Conservation (phyloP, 768 basidiomycete species). For the Termitomyces sp. region DNA sequence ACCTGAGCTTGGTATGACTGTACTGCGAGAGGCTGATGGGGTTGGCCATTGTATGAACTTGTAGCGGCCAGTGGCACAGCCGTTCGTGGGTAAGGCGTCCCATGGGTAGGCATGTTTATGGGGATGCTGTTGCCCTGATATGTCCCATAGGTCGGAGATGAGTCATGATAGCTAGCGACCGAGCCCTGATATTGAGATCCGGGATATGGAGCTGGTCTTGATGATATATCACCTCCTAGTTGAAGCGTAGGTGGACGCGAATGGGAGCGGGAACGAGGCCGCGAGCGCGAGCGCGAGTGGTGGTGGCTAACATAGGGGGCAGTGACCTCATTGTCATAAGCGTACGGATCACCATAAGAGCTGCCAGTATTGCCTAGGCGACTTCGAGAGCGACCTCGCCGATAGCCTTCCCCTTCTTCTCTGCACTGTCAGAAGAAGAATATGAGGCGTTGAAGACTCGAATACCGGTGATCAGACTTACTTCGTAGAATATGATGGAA, state of each 20-base stretch:
- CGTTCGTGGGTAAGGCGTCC: slow-evolving; percentile 20
- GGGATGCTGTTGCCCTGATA: slow-evolving; percentile 18
- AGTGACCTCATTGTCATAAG: slow-evolving; percentile 31
- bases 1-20: neutral
- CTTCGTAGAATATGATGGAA: slow-evolving; percentile 54
- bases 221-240: slow-evolving; percentile 7
- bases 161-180: slow-evolving; percentile 5
- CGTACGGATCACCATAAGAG: slow-evolving; percentile 35
- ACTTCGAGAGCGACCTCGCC: slow-evolving; percentile 30
- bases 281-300: slow-evolving; percentile 20
- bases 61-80: slow-evolving; percentile 19
- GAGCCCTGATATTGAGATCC: slow-evolving; percentile 11
- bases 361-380: slow-evolving; percentile 14
- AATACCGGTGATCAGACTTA: slow-evolving; percentile 18
- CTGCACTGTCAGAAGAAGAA: slow-evolving; percentile 22
- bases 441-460: slow-evolving; percentile 1
- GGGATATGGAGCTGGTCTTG: slow-evolving; percentile 6
- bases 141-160: slow-evolving; percentile 19
- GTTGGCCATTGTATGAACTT: slow-evolving; percentile 20
- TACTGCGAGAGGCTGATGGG: neutral
- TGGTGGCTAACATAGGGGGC: slow-evolving; percentile 17
- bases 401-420: slow-evolving; percentile 24
- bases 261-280: slow-evolving; percentile 36
- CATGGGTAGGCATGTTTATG: slow-evolving; percentile 19
- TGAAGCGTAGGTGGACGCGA: slow-evolving; percentile 28